Percentiles rank a stretch among this genome's conserved stretches.
These are phyloP conservation scores for Fonsecaea erecta DNA, from an alignment of 2,329 filamentous ascomycete genomes.

Conservation along the genomic window DNA sequence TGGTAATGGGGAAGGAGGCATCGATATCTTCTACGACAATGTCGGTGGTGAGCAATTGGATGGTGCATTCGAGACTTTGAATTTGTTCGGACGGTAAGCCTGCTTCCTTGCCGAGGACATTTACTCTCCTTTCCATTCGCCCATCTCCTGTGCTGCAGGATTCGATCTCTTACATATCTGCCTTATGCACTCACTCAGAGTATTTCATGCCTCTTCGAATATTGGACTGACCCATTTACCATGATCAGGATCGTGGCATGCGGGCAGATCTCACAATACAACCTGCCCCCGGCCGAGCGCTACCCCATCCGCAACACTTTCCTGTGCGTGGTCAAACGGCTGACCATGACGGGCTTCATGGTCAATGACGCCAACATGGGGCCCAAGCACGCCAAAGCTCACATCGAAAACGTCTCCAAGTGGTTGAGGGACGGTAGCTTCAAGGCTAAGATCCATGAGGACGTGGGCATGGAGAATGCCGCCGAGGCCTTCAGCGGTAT, in stretches of 20 bases:
- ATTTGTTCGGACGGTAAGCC: constrained; percentile 62
- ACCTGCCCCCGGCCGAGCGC: constrained; percentile 59
- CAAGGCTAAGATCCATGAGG: constrained; percentile 70
- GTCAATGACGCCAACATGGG: constrained; percentile 69
- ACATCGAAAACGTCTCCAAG: constrained; percentile 74
- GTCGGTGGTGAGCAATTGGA: constrained; percentile 66
- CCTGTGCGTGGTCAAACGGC: constrained; percentile 67
- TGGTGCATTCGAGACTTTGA: constrained; percentile 68
- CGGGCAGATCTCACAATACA: constrained; percentile 73
- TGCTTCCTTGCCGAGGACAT: neutral
- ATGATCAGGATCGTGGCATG: constrained; percentile 29
- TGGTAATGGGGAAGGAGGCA: constrained; percentile 71
- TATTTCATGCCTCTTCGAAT: no score
- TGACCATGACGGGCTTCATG: constrained; percentile 75
- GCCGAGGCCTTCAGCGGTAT: constrained; percentile 75
- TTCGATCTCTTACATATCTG: no score
- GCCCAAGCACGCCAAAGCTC: constrained; percentile 68
- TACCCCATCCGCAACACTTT: constrained; percentile 71
- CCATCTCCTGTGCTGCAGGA: no score
- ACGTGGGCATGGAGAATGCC: constrained; percentile 77
- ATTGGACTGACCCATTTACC: neutral
- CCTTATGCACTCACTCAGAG: no score
- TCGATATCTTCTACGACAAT: constrained; percentile 85
- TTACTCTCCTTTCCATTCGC: neutral
- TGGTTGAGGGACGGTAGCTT: constrained; percentile 78